Percentiles rank a stretch among this genome's conserved stretches.
Conservation (phyloP, 164 flowering plant species). For the Nymphaea thermarum region DNA sequence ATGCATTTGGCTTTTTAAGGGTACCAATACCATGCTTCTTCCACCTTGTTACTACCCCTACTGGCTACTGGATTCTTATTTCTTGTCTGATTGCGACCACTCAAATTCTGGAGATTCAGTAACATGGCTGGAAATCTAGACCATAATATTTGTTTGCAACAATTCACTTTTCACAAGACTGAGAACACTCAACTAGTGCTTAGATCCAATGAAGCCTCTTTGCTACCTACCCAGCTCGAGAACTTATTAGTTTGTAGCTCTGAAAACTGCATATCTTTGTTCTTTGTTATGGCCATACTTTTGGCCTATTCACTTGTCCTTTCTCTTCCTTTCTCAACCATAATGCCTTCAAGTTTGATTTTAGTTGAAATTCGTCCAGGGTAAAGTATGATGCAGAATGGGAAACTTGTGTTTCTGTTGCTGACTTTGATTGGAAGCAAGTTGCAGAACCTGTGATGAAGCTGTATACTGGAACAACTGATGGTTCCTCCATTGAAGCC, state of each 20-base stretch:
- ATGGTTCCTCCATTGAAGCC: conserved; percentile 34
- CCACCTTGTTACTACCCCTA: too few relatives aligned
- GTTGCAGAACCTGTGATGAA: conserved; percentile 38
- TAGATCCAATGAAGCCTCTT: not conserved
- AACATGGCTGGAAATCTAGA: not conserved
- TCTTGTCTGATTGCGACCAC: not conserved
- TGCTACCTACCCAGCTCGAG: not conserved
- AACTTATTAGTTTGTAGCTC: not conserved
- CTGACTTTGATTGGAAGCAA: conserved; percentile 36
- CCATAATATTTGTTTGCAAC: not conserved
- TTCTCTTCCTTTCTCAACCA: not conserved
- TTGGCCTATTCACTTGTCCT: not conserved
- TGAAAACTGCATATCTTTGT: not conserved
- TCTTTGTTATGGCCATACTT: not conserved
- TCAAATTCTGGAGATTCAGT: not conserved
- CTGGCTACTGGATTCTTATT: too few relatives aligned
- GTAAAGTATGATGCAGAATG: conserved; percentile 19
- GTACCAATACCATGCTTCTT: too few relatives aligned
- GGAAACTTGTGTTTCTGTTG: conserved; percentile 23
- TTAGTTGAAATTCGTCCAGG: conserved; percentile 9
- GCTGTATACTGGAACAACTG: conserved; percentile 38
- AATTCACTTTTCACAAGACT: not conserved
- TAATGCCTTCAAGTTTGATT: not conserved
- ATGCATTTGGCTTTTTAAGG: too few relatives aligned
- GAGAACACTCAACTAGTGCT: not conserved